Evolutionary conservation across 768 basidiomycete species (phyloP).

Genomic region (Calocera cornea): DNA sequence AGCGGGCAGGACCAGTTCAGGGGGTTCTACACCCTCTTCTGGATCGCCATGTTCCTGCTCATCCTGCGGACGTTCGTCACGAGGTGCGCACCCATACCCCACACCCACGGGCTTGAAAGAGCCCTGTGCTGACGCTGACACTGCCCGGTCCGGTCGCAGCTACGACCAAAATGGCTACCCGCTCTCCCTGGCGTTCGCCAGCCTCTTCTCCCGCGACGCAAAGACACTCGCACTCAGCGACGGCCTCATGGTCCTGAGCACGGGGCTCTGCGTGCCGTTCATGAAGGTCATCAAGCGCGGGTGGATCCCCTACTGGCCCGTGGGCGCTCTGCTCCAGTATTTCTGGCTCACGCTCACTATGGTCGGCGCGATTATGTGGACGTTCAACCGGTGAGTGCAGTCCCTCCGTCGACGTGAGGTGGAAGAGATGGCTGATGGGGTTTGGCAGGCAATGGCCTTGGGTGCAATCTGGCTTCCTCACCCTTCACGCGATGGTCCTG

Average conservation of each 20-base stretch:
- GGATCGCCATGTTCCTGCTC: constrained; percentile 70
- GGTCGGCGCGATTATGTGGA: constrained; percentile 70
- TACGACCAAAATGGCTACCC: constrained; percentile 67
- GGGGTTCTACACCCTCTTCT: constrained; percentile 95
- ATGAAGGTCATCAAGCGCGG: constrained; percentile 61
- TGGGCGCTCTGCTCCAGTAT: constrained; percentile 69
- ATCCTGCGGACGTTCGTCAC: constrained; percentile 62
- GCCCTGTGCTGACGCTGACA: too few relatives aligned
- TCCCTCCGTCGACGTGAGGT: too few relatives aligned
- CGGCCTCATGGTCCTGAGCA: constrained; percentile 61
- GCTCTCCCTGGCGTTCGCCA: constrained; percentile 65
- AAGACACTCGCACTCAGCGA: constrained; percentile 73
- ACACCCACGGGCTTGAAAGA: too few relatives aligned
- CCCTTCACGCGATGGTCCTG: constrained; percentile 76
- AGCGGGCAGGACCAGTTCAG: constrained; percentile 77
- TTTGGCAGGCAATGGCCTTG: constrained; percentile 78
- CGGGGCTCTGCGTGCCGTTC: constrained; percentile 66
- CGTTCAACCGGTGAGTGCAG: constrained; percentile 55
- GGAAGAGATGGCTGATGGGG: too few relatives aligned
- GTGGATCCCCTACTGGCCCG: constrained; percentile 70
- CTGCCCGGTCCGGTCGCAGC: constrained; percentile 13
- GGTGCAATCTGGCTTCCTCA: constrained; percentile 89
- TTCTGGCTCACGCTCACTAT: constrained; percentile 59
- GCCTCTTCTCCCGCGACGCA: constrained; percentile 77
- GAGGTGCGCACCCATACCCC: constrained; percentile 22